Evolutionary conservation across 306 rosid species (phyloP), one percentile per base, ranked within the genome.

Genomic region (Glycine tomentella): DNA sequence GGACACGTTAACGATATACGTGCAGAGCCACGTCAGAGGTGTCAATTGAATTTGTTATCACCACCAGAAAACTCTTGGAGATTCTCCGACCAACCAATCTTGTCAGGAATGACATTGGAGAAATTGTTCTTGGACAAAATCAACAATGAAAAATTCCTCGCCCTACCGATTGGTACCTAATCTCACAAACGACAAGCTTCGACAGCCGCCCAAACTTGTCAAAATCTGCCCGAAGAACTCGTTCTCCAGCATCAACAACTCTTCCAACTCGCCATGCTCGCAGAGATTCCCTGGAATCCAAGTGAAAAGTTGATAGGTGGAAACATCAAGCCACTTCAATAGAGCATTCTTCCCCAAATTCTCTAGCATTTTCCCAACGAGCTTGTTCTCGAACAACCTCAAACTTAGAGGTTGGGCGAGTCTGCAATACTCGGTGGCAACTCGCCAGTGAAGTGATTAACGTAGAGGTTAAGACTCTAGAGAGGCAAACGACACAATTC

Each of bases 321-420:
- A 90, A 11, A 95, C 80, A 72, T 95, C 99, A 3, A 93, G 3
- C 93, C 91, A 89, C 78, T 14, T 78, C 65, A 95, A 59, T 6
- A 95, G 92, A 14, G 94, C 86, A 56, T 87, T 83, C 70, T 72
- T 84, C 14, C 98, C 98, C 1, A 95, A 83, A 87, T 81, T 83
- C 67, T 38, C 69, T 2, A 98, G 99, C 36, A 95, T 65, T 51
- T 73, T 83, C 6, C 99, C 99, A 10, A 88, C 0, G 61, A 95
- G 84, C 4, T 49, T 53, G 84, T 95, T 95, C 16, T 51, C 70
- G 64, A 93, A 95, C 63, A 95, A 59, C 66, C 94, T 80, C 6
- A 95, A 72, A 69, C 99, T 46, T 82, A 88, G 25, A 95, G 75
- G 11, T 73, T 82, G 2, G 88, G 90, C 33, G 97, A 95, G 46